phyloP scores from a whole-genome alignment of 345 rosid species.

The Salix exigua region DNA sequence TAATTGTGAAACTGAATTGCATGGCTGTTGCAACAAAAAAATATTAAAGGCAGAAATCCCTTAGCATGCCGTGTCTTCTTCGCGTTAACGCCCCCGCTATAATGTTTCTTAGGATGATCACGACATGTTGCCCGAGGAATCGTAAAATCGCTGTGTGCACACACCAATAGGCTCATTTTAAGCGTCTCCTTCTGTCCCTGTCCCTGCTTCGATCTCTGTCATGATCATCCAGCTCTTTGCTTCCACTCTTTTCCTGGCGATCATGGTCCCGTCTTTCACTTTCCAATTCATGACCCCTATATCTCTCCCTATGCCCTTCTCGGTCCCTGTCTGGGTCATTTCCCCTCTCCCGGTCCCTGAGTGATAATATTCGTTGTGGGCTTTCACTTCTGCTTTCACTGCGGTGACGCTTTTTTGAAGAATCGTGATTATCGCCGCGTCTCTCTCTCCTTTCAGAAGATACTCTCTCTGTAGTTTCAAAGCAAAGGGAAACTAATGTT shows the following conservation, averaged over 20 bases:
- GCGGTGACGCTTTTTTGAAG: conserved; percentile 74
- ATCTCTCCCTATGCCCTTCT: conserved; percentile 47
- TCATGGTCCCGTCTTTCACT: conserved; percentile 51
- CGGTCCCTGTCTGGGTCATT: conserved; percentile 34
- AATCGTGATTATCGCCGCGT: conserved; percentile 56
- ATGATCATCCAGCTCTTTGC: conserved; percentile 39
- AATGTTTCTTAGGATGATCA: neutral
- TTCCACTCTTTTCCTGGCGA: conserved; percentile 66
- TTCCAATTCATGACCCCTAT: conserved; percentile 41
- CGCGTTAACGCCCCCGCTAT: neutral
- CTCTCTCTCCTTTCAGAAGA: conserved; percentile 57
- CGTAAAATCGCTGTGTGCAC: neutral
- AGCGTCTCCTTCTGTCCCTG: conserved; percentile 68
- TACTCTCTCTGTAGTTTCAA: conserved; percentile 49
- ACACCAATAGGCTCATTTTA: conserved; percentile 18
- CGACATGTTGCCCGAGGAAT: neutral
- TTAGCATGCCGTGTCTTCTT: neutral
- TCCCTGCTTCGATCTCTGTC: conserved; percentile 64
- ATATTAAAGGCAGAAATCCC: neutral
- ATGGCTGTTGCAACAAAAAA: neutral
- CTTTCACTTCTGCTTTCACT: conserved; percentile 64
- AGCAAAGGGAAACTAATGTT: neutral
- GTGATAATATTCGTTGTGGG: conserved; percentile 56
- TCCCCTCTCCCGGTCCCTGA: conserved; percentile 22
- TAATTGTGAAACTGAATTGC: neutral